Conservation (phyloP, 2,329 filamentous ascomycete genomes). For the Trichoderma hamatum region DNA sequence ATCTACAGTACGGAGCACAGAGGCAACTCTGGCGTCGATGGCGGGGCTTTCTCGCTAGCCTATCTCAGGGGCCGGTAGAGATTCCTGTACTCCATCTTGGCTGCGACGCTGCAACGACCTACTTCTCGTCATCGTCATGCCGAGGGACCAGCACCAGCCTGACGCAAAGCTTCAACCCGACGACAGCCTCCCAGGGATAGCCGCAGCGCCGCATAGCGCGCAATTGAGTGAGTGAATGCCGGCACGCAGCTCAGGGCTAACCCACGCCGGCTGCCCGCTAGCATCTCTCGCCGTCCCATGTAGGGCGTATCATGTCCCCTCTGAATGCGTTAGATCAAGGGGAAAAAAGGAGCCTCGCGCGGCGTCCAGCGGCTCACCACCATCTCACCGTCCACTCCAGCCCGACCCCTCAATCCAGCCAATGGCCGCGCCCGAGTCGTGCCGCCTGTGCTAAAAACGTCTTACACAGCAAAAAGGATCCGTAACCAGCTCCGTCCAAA, state of each 20-base stretch:
- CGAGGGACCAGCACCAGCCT: background rate
- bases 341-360: conserved; percentile 27
- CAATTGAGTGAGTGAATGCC: background rate
- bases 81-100: background rate
- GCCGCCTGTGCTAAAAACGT: conserved; percentile 1
- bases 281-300: conserved; percentile 13
- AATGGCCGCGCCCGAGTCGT: conserved; percentile 8
- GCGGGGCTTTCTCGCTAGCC: background rate
- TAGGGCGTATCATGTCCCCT: background rate
- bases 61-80: background rate
- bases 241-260: background rate
- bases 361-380: conserved; percentile 24
- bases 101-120: background rate
- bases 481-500: conserved; percentile 4
- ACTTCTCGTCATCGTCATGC: background rate
- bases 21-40: too few relatives aligned
- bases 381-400: conserved; percentile 12
- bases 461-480: conserved; percentile 15
- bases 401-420: conserved; percentile 12
- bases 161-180: background rate
- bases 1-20: background rate
- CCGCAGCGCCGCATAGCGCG: background rate
- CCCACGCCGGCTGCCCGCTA: background rate
- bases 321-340: conserved; percentile 22
- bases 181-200: background rate